A percentile compares a stretch with the other conserved stretches of the same genome.
These are phyloP conservation scores for Parafenestella ontariensis DNA, from an alignment of 2,329 filamentous ascomycete genomes.

Conservation along the genomic window DNA sequence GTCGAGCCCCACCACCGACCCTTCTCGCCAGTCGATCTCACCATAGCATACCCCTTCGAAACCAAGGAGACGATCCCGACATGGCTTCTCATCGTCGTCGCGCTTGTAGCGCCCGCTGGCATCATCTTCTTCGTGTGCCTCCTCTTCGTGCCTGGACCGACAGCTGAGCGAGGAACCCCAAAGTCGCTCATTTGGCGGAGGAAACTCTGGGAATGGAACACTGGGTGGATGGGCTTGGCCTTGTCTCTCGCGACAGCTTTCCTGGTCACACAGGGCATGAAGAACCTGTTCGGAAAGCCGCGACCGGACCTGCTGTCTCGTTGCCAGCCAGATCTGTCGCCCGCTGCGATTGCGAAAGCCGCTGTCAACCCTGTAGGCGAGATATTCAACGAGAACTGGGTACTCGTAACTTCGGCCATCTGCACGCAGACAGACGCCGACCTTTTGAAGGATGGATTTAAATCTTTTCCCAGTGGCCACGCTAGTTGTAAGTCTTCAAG, in stretches of 20 bases:
- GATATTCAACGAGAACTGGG: constrained; percentile 62
- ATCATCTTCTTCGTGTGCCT: constrained; percentile 74
- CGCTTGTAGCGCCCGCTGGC: constrained; percentile 68
- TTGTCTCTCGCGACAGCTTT: constrained; percentile 75
- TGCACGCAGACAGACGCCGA: constrained; percentile 70
- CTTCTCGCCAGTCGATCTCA: constrained; percentile 75
- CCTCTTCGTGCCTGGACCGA: constrained; percentile 73
- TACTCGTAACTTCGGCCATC: constrained; percentile 77
- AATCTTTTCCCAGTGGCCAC: constrained; percentile 82
- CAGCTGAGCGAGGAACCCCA: constrained; percentile 68
- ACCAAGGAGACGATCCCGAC: constrained; percentile 75
- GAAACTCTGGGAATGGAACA: constrained; percentile 91
- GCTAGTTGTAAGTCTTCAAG: constrained; percentile 62
- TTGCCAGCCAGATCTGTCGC: constrained; percentile 74
- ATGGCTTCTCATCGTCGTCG: constrained; percentile 69
- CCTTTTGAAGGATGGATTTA: constrained; percentile 79
- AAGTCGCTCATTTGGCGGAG: constrained; percentile 73
- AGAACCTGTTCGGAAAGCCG: constrained; percentile 73
- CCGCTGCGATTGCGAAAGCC: constrained; percentile 57
- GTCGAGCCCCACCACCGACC: constrained; percentile 71
- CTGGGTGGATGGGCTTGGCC: constrained; percentile 81
- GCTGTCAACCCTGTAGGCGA: constrained; percentile 65
- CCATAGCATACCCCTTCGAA: constrained; percentile 79
- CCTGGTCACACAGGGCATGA: constrained; percentile 85
- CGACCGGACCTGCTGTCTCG: constrained; percentile 70